Evolutionary conservation across 306 rosid genomes (phyloP), one percentile per base, ranked within the genome.

Genomic region (Inga leiocalycina): DNA sequence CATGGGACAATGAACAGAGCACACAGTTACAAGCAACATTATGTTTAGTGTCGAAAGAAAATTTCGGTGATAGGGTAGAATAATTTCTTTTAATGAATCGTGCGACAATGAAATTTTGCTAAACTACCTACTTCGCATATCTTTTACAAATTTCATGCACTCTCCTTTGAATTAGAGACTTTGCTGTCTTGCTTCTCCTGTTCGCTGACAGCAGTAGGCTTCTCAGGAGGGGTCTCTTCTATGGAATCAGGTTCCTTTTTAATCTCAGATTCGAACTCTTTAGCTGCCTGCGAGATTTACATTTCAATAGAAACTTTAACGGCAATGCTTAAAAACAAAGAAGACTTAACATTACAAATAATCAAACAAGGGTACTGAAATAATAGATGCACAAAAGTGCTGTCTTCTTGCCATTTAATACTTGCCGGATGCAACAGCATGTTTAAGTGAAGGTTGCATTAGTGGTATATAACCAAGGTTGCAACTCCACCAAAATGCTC

Each of bases 181-280:
- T 90, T 85, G 59, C 14, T 78, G 15, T 88, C 95, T 88, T 84
- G 85, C 84, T 89, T 90, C 93, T 91, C 91, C 85, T 87, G 90
- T 83, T 90, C 90, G 73, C 57, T 88, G 48, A 35, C 73, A 3
- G 88, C 82, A 62, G 79, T 62, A 43, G 94, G 78, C 83, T 90
- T 86, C 30, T 90, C 94, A 27, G 84, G 79, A 6, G 90, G 75
- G 11, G 75, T 81, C 78, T 79, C 98, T 70, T 32, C 70, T 0
- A 3, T 52, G 41, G 92, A 68, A 48, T 86, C 95, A 1, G 98
- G 97, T 73, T 91, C 96, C 78, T 84, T 90, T 84, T 91, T 96
- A 73, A 96, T 85, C 91, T 96, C 99, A 0, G 97, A 85, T 79
- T 96, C 99, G 59, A 96, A 96, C 89, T 96, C 99, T 88, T 94